Conservation (phyloP, 805 yeast species). For the Wickerhamiella parazyma region DNA sequence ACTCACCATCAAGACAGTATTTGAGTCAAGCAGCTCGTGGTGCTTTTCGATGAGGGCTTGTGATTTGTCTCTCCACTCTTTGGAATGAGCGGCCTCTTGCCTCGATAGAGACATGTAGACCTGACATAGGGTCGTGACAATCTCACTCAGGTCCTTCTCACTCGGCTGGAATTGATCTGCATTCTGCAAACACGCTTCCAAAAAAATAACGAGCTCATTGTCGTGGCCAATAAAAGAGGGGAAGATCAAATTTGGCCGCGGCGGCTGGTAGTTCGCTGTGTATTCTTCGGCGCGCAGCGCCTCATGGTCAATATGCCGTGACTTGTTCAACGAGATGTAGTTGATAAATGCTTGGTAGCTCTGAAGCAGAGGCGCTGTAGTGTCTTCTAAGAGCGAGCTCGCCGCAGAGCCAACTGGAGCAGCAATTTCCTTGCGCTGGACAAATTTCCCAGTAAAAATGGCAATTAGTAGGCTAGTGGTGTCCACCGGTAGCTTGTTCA, state of each 20-base stretch:
- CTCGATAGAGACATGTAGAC: constrained; percentile 41
- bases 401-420: background rate
- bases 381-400: constrained; percentile 1
- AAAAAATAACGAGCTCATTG: constrained; percentile 74
- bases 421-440: constrained; percentile 28
- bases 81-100: constrained; percentile 28
- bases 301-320: constrained; percentile 16
- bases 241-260: constrained; percentile 75
- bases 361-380: constrained; percentile 30
- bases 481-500: constrained; percentile 60
- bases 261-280: constrained; percentile 57
- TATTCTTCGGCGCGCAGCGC: constrained; percentile 12
- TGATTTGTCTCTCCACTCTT: constrained; percentile 59
- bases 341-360: constrained; percentile 46
- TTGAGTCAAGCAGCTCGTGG: constrained; percentile 39
- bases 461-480: constrained; percentile 73
- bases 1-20: constrained; percentile 31
- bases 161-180: constrained; percentile 66
- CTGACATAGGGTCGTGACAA: constrained; percentile 69
- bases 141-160: constrained; percentile 52
- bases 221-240: constrained; percentile 78
- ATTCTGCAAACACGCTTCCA: constrained; percentile 79
- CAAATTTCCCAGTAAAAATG: constrained; percentile 76
- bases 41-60: constrained; percentile 34
- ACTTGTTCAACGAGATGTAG: constrained; percentile 29